Conservation (phyloP, 768 basidiomycete genomes). For the Macrocybe gigantea region DNA sequence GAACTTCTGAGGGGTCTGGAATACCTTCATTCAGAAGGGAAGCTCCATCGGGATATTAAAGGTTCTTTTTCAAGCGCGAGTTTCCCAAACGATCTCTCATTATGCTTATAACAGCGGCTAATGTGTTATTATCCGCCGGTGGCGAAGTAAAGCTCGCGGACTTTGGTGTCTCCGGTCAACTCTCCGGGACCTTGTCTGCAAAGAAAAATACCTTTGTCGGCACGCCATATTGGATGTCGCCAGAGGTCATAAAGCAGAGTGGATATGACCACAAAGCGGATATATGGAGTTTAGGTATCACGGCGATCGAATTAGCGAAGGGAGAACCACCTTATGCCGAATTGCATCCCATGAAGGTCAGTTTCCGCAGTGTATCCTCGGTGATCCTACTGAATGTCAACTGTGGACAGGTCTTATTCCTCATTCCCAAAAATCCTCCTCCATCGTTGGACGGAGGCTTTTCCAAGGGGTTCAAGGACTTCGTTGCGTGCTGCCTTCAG, state of each 20-base stretch:
- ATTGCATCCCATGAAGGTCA: slow-evolving; percentile 97
- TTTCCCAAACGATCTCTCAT: not conserved
- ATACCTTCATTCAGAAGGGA: slow-evolving; percentile 93
- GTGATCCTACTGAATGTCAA: not conserved
- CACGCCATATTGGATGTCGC: slow-evolving; percentile 99
- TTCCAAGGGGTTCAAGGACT: slow-evolving; percentile 90
- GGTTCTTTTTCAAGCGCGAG: slow-evolving; percentile 40
- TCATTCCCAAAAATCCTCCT: slow-evolving; percentile 97
- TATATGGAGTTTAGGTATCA: slow-evolving; percentile 98
- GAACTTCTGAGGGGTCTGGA: slow-evolving; percentile 91
- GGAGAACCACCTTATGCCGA: slow-evolving; percentile 99
- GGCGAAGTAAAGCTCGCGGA: slow-evolving; percentile 98
- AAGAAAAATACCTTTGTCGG: slow-evolving; percentile 99
- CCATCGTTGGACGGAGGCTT: slow-evolving; percentile 88
- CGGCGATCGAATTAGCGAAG: slow-evolving; percentile 94
- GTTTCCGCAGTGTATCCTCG: slow-evolving; percentile 11
- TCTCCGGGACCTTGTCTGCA: slow-evolving; percentile 86
- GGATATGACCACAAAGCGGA: slow-evolving; percentile 99
- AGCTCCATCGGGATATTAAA: slow-evolving; percentile 99
- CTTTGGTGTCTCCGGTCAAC: slow-evolving; percentile 97
- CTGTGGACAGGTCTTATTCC: slow-evolving; percentile 77
- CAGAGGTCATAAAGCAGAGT: slow-evolving; percentile 99
- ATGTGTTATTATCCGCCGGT: slow-evolving; percentile 85
- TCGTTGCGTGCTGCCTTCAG: slow-evolving; percentile 88
- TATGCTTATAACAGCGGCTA: slow-evolving; percentile 60